Evolutionary conservation across 768 basidiomycete species (phyloP), one percentile per base, ranked within the genome.

Genomic region (Rhodotorula taiwanensis): DNA sequence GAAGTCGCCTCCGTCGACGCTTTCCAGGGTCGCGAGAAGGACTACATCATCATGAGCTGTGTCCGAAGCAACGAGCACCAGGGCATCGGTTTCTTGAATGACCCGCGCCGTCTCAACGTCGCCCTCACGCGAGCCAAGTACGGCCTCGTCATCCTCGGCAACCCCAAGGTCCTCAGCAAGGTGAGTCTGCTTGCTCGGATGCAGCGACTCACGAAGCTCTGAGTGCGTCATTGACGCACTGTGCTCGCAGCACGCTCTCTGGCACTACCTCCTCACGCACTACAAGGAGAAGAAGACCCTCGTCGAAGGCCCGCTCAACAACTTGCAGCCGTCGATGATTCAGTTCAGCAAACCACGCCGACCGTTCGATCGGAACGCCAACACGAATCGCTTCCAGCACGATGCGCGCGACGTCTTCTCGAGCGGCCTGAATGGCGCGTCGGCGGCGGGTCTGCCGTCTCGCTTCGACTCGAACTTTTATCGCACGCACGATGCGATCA

Each of bases 21-120:
- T 9, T 99, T 99, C 83, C 95, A 99, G 75, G 95, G 95, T 52
- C 83, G 95, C 74, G 95, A 99, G 79, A 99, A 99, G 82, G 95
- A 99, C 76, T 99, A 99, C 73, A 98, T 99, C 76, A 98, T 99
- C 72, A 81, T 99, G 52, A 89, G 87, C 74, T 98, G 95, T 73
- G 95, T 99, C 23, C 80, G 95, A 75, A 94, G 91, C 78, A 99
- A 99, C 76, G 95, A 99, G 74, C 95, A 99, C 75, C 95, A 98
- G 75, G 95, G 95, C 41, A 99, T 99, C 63, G 95, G 95, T 50
- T 99, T 99, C 82, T 82, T 99, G 79, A 98, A 94, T 72, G 95
- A 99, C 75, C 95, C 95, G 11, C 80, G 95, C 67, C 85, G 95
- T 58, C 77, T 99, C 71, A 99, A 99, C 72, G 95, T 99, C 52